These are phyloP conservation scores for Obelidium mucronatum DNA, from an alignment of 192 early-diverging fungal genomes.

Conservation along the genomic window DNA sequence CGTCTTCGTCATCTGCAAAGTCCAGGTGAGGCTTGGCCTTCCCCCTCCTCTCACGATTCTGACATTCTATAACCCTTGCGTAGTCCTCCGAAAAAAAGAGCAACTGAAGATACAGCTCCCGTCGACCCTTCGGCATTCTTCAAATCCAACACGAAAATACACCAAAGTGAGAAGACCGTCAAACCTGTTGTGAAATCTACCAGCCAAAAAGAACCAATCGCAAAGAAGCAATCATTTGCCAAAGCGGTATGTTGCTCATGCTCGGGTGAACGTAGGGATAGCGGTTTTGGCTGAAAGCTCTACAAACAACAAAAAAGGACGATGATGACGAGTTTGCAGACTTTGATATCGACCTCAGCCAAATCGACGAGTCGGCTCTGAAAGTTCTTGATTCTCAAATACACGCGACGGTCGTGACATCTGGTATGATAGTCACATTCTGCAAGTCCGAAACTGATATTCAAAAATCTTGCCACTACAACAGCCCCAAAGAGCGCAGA, in stretches of 20 bases:
- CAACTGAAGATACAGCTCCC: not conserved
- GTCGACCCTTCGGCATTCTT: slow-evolving; percentile 26
- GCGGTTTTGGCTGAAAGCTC: not conserved
- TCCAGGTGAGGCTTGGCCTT: not conserved
- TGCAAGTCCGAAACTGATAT: not conserved
- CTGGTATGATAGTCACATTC: not conserved
- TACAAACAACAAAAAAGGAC: not conserved
- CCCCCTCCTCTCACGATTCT: not conserved
- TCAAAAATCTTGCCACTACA: not conserved
- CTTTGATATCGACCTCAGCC: slow-evolving; percentile 26
- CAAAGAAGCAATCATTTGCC: slow-evolving; percentile 17
- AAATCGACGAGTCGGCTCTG: not conserved
- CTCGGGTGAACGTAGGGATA: not conserved
- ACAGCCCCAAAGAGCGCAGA: not conserved
- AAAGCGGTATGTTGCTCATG: slow-evolving; percentile 2
- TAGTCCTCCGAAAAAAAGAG: too few species aligned
- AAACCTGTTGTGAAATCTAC: slow-evolving; percentile 16
- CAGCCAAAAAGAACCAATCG: not conserved
- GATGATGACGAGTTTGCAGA: slow-evolving; percentile 33
- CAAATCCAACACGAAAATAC: slow-evolving; percentile 14
- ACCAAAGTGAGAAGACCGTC: slow-evolving; percentile 18
- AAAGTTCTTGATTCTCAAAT: not conserved
- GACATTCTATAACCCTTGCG: not conserved
- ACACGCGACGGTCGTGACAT: not conserved
- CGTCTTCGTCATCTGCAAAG: not conserved